A percentile compares a stretch with the other conserved stretches of the same genome.
Evolutionary conservation across 192 early-diverging fungal genomes (phyloP).

Genomic region (Coemansia sp.): DNA sequence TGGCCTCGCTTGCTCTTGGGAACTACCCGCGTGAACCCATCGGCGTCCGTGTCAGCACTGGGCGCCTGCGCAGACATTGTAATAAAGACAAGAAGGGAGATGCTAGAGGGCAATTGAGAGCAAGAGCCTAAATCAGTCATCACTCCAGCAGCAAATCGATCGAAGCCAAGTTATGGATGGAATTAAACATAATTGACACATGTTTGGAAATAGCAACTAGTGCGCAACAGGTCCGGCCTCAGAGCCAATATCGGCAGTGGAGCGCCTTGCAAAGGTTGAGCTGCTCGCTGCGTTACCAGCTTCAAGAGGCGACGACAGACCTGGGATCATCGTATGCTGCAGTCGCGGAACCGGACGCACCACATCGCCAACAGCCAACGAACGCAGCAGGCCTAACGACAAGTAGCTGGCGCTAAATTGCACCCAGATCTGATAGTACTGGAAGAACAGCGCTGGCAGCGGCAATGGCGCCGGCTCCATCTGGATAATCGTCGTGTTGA

Average conservation of each 20-base stretch:
- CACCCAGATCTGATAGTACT: slow-evolving; percentile 81
- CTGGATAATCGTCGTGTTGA: slow-evolving; percentile 40
- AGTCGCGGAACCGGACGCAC: slow-evolving; percentile 79
- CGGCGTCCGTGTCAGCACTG: background rate
- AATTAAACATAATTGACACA: background rate
- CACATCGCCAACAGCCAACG: slow-evolving; percentile 74
- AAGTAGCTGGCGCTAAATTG: slow-evolving; percentile 79
- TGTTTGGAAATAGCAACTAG: background rate
- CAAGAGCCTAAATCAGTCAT: no score
- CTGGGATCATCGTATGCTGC: slow-evolving; percentile 76
- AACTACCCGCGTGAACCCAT: slow-evolving; percentile 8
- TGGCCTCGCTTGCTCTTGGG: background rate
- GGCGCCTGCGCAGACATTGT: background rate
- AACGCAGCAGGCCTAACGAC: slow-evolving; percentile 67
- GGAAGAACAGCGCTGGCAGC: slow-evolving; percentile 79
- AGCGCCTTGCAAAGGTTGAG: background rate
- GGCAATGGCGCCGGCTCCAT: slow-evolving; percentile 71
- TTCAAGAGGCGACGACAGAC: slow-evolving; percentile 5
- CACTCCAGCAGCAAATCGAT: no score
- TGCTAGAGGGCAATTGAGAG: no score
- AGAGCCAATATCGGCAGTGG: background rate
- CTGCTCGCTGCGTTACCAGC: background rate
- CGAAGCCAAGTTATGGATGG: background rate
- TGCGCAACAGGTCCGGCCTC: background rate
- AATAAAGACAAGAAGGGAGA: no score